Evolutionary conservation across 140 eudicot genomes (phyloP).

Genomic region (Flaveria floridana): DNA sequence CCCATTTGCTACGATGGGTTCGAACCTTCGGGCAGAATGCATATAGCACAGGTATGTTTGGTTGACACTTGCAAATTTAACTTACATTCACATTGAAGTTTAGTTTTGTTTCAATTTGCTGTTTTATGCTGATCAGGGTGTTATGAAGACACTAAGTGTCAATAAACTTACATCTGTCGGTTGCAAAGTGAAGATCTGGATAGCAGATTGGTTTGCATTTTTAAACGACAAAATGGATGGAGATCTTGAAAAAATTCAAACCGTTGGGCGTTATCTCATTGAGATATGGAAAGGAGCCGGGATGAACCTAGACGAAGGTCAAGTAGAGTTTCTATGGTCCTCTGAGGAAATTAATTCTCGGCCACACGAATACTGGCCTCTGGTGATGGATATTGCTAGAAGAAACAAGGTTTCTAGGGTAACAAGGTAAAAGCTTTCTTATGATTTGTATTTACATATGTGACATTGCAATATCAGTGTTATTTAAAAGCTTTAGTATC

Average conservation of each 20-base stretch:
- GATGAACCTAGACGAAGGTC: slow-evolving; percentile 56
- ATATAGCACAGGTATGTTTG: slow-evolving; percentile 67
- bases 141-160: slow-evolving; percentile 74
- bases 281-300: slow-evolving; percentile 89
- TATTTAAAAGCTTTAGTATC: background rate
- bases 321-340: slow-evolving; percentile 78
- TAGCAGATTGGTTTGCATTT: slow-evolving; percentile 92
- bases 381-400: slow-evolving; percentile 80
- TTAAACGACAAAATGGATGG: slow-evolving; percentile 84
- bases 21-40: slow-evolving; percentile 91
- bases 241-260: slow-evolving; percentile 63
- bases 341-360: slow-evolving; percentile 66
- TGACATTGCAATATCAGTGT: background rate
- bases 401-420: slow-evolving; percentile 70
- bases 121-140: slow-evolving; percentile 54
- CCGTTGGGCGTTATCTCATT: slow-evolving; percentile 66
- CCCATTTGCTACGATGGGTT: slow-evolving; percentile 86
- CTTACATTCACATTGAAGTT: background rate
- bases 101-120: background rate
- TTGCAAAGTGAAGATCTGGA: slow-evolving; percentile 85
- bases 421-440: slow-evolving; percentile 40
- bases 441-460: background rate
- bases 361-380: slow-evolving; percentile 80
- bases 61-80: too few relatives aligned
- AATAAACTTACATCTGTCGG: slow-evolving; percentile 79